Evolutionary conservation across 2,329 filamentous ascomycete genomes (phyloP), one percentile per base, ranked within the genome.

Genomic region (Aspergillus sp.): DNA sequence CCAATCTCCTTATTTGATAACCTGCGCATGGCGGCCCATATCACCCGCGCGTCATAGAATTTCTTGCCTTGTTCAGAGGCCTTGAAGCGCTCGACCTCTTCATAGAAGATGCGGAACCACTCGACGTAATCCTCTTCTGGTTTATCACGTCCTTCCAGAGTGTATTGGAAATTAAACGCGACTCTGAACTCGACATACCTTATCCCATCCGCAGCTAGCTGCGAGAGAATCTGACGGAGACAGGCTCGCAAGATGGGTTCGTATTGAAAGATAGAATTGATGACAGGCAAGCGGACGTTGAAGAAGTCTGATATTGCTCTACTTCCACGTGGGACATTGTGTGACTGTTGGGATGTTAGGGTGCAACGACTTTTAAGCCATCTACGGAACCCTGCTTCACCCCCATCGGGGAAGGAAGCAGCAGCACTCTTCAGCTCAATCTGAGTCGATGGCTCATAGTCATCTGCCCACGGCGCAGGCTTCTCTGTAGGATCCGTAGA

Each of bases 181-280:
- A 90, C 84, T 52, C 91, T 84, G 60, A 97, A 78, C 70, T 98
- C 95, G 14, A 90, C 89, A 82, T 91, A 98, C 67, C 82, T 86
- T 31, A 97, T 85, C 4, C 92, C 91, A 71, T 99, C 93, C 4
- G 85, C 85, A n/a, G 87, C 81, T 21, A 97, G 80, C 48, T 88
- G 82, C 49, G 78, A 78, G 73, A 96, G 85, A 66, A 97, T 81
- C 21, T 85, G 83, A 27, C 83, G 85, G 59, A 97, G 77, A 68
- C 91, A 96, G 17, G 81, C 79, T 23, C 91, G 86, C 76, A 90
- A 93, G 62, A 98, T 90, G 14, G 93, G 93, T 75, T 97, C 93
- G 75, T 97, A 96, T 75, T 89, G 90, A 49, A 96, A 82, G 52
- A 96, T 84, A 15, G 86, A 88, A 41, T 85, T 84, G 45, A 93